Evolutionary conservation across 2,329 filamentous ascomycete genomes (phyloP), one percentile per base, ranked within the genome.

Genomic region (Xylaria sp.): DNA sequence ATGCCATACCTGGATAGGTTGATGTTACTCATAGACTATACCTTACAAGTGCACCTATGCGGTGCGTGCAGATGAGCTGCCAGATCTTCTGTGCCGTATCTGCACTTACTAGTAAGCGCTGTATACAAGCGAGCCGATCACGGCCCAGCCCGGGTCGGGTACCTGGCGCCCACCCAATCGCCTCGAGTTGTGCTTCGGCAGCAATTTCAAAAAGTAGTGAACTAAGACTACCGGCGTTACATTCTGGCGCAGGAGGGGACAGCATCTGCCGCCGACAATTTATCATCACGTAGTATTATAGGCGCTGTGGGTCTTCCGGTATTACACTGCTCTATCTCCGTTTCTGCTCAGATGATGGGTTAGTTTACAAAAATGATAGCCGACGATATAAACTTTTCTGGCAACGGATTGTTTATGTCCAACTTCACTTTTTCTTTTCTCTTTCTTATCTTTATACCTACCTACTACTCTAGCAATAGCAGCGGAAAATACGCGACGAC

Each of bases 131-230:
- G 36, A 56, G 59, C 59, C 65, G 51, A 56, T 26, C 26, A 40
- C 64, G 58, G 58, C 57, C 33, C 44, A 46, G 28, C 38, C 28
- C 40, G 53, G 26, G 23, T n/a, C 46, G 44, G 61, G 40, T 57
- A 44, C 20, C 28, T 11, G 17, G 17, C 6, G 51, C 28, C n/a
- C 51, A 6, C 28, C 53, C 53, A 56, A 56, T 54, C 49, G 17
- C 31, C 13, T 54, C 9, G 51, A 10, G 28, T 23, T 54, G 17
- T 31, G 17, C 51, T 31, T 33, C 15, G 51, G 51, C 23, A 20
- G 26, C 17, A 54, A 54, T 33, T 36, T n/a, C 28, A 54, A 17
- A 17, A 20, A 36, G 2, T 6, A 33, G 15, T 13, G 17, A 20
- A 20, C 51, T 33, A 54, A 54, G 53, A 38, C 36, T 20, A 3